A percentile compares a stretch with the other conserved stretches of the same genome.
phyloP scores from a whole-genome alignment of 2,329 filamentous ascomycete species.

The Claviceps pusilla region DNA sequence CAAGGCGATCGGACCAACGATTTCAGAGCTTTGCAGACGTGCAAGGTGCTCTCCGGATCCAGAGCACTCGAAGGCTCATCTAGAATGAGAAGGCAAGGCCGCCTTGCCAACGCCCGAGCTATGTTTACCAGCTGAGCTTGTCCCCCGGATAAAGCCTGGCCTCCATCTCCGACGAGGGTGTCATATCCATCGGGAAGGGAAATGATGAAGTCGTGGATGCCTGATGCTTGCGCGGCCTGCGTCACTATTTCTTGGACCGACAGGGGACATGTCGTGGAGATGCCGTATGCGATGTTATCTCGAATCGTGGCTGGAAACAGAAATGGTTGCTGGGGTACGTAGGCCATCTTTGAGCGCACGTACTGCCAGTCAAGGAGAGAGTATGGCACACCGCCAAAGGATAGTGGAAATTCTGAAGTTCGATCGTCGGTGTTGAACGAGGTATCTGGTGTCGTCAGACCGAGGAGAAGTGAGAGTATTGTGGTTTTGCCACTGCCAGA shows the following conservation, averaged over 20 bases:
- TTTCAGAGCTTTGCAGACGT: conserved; percentile 48
- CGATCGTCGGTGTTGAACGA: not conserved
- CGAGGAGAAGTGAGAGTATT: conserved; percentile 57
- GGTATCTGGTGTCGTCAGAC: conserved; percentile 42
- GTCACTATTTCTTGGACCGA: conserved; percentile 30
- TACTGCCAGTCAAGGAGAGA: conserved; percentile 41
- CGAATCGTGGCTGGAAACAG: conserved; percentile 66
- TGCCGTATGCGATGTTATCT: conserved; percentile 72
- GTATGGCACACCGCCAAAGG: conserved; percentile 44
- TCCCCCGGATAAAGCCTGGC: conserved; percentile 59
- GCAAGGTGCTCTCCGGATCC: conserved; percentile 51
- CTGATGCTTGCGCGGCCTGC: conserved; percentile 39
- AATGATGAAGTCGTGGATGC: conserved; percentile 62
- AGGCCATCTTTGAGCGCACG: conserved; percentile 46
- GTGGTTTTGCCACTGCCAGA: conserved; percentile 92
- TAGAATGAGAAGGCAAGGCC: conserved; percentile 58
- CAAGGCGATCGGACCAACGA: conserved; percentile 27
- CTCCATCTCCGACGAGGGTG: conserved; percentile 64
- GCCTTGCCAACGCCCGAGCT: conserved; percentile 59
- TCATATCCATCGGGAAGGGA: conserved; percentile 46
- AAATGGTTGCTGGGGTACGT: conserved; percentile 56
- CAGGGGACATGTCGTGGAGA: conserved; percentile 39
- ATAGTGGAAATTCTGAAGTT: conserved; percentile 24
- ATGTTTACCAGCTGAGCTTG: conserved; percentile 73
- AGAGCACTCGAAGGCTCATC: conserved; percentile 80